Evolutionary conservation across 2,329 filamentous ascomycete species (phyloP), one percentile per base, ranked within the genome.

Genomic region (Ophidiomyces ophidiicola): DNA sequence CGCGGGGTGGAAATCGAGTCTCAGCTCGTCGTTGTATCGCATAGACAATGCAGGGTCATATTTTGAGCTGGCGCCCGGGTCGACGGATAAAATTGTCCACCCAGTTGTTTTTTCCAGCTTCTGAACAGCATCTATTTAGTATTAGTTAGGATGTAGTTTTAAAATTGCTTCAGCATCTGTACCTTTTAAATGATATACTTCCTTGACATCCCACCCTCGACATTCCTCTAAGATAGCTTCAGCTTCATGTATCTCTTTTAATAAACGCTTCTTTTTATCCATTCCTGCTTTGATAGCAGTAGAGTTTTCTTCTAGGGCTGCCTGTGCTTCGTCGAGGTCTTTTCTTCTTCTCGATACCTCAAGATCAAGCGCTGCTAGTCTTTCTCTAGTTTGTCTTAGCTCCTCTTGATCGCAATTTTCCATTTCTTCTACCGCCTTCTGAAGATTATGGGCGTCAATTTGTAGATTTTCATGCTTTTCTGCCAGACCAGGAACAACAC

Each of bases 151-250:
- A 7, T 4, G 20, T 6, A 6, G 3, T 33, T 11, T 15, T 2
- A 21, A 19, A 11, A 24, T 3, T 8, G 23, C 18, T 17, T 28
- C 11, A 17, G 3, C 14, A 8, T 23, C 15, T 66, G 55, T 69
- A 83, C 82, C 73, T 71, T 87, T 86, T n/a, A 93, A 67, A 26
- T 68, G 66, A 46, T 72, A 72, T 46, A 96, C 83, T 60, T 96
- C 90, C 19, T 72, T 78, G 37, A 79, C 75, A 41, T 80, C 88
- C 80, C 87, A 94, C 26, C 88, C 87, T 38, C 87, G 77, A 56
- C 82, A 93, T 52, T 93, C 82, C 56, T 94, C 86, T 45, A 82
- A 75, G 18, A 92, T 69, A 47, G 77, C 78, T 57, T 94, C 86
- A 0, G 87, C 83, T 51, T 85, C 79, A 43, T 76, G 72, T 42